Percentiles rank a stretch among this genome's conserved stretches.
phyloP scores from a whole-genome alignment of 2,329 filamentous ascomycete species.

The Neophaeococcomyces mojaviensis region DNA sequence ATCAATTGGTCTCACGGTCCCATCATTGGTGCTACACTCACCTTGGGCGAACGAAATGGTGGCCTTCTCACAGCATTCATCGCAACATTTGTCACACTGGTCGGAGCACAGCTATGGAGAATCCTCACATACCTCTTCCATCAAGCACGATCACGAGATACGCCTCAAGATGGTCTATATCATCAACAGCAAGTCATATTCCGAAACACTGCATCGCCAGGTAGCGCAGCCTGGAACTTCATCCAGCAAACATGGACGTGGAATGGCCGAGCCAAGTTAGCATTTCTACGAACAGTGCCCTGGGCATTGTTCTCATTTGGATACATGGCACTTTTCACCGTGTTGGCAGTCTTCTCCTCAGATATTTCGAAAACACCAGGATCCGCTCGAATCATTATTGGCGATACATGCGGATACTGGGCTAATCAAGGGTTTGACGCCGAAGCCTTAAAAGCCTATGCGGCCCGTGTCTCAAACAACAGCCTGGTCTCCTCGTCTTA shows the following conservation, averaged over 20 bases:
- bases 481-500: slow-evolving; percentile 8
- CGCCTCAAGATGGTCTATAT: slow-evolving; percentile 26
- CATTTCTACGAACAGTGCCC: slow-evolving; percentile 17
- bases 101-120: slow-evolving; percentile 25
- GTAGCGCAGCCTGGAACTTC: slow-evolving; percentile 13
- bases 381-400: slow-evolving; percentile 27
- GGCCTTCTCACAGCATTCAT: slow-evolving; percentile 25
- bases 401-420: slow-evolving; percentile 24
- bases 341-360: slow-evolving; percentile 29
- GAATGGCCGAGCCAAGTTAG: slow-evolving; percentile 1
- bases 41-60: slow-evolving; percentile 19
- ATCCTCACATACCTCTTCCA: slow-evolving; percentile 26
- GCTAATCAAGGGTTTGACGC: slow-evolving; percentile 4
- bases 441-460: slow-evolving; percentile 8
- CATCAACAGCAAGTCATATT: slow-evolving; percentile 30
- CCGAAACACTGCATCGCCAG: slow-evolving; percentile 24
- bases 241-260: slow-evolving; percentile 8
- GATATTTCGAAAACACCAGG: slow-evolving; percentile 26
- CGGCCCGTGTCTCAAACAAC: slow-evolving; percentile 8
- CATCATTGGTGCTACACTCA: slow-evolving; percentile 24
- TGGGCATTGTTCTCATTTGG: slow-evolving; percentile 21
- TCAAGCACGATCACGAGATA: slow-evolving; percentile 14
- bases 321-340: slow-evolving; percentile 21
- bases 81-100: slow-evolving; percentile 24
- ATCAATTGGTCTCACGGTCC: slow-evolving; percentile 23